Percentiles rank a stretch among this genome's conserved stretches.
phyloP scores from a whole-genome alignment of 129 eudicot genomes.

The Pittosporum tobira region DNA sequence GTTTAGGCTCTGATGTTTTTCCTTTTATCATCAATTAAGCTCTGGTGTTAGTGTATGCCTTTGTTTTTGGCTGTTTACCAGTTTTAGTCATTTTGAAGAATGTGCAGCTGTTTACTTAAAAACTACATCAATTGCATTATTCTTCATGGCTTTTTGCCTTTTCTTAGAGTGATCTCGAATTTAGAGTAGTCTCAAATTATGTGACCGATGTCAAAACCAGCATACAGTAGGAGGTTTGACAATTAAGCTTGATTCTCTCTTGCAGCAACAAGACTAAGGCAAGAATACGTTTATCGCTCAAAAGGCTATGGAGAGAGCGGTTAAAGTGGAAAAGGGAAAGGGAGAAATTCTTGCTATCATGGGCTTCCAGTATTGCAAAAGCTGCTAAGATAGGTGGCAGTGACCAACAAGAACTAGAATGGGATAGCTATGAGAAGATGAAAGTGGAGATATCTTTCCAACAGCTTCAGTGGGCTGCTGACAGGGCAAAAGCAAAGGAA shows the following conservation, averaged over 20 bases:
- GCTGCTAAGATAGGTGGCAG: constrained; percentile 76
- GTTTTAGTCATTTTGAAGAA: too few relatives aligned
- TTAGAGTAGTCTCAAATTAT: neutral
- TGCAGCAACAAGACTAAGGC: constrained; percentile 66
- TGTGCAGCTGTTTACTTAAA: too few relatives aligned
- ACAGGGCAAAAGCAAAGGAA: constrained; percentile 56
- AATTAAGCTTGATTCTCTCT: neutral
- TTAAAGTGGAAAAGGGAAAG: constrained; percentile 51
- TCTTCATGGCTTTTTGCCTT: too few relatives aligned
- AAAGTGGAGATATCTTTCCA: constrained; percentile 41
- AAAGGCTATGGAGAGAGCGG: constrained; percentile 57
- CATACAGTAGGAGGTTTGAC: neutral
- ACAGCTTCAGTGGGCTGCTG: constrained; percentile 41
- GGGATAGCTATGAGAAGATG: constrained; percentile 79
- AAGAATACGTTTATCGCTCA: constrained; percentile 52
- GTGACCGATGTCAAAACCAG: neutral
- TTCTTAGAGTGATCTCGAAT: neutral
- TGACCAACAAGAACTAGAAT: constrained; percentile 55
- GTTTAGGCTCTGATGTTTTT: too few relatives aligned
- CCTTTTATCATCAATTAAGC: too few relatives aligned
- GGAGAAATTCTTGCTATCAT: constrained; percentile 41
- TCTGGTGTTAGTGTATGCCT: too few relatives aligned
- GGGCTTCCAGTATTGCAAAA: constrained; percentile 71
- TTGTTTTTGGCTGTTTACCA: too few relatives aligned
- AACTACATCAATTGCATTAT: too few relatives aligned